Conservation (phyloP, 306 rosid genomes). For the Hippophae rhamnoides region DNA sequence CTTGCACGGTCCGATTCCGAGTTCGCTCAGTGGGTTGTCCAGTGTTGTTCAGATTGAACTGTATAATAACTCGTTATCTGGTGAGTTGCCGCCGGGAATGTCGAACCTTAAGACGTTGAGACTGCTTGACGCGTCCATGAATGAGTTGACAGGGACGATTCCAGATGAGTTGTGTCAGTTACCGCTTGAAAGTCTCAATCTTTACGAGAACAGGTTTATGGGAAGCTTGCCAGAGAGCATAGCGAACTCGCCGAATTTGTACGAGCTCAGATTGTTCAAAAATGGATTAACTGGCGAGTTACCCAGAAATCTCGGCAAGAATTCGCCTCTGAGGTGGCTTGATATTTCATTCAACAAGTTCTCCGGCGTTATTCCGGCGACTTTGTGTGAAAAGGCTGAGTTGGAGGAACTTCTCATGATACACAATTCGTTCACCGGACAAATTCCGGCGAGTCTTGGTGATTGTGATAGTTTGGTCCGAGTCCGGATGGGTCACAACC, state of each 20-base stretch:
- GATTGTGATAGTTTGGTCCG: slow-evolving; percentile 52
- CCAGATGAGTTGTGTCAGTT: slow-evolving; percentile 57
- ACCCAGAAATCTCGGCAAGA: slow-evolving; percentile 52
- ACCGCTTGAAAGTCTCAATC: slow-evolving; percentile 62
- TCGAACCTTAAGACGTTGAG: slow-evolving; percentile 54
- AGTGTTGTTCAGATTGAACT: slow-evolving; percentile 63
- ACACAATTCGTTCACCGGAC: slow-evolving; percentile 47
- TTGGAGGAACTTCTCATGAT: slow-evolving; percentile 62
- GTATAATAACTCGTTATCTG: slow-evolving; percentile 67
- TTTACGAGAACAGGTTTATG: slow-evolving; percentile 55
- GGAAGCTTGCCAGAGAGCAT: slow-evolving; percentile 61
- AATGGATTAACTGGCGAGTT: slow-evolving; percentile 52
- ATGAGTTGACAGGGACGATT: slow-evolving; percentile 42
- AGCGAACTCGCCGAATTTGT: slow-evolving; percentile 45
- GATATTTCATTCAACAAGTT: slow-evolving; percentile 60
- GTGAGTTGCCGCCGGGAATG: slow-evolving; percentile 55
- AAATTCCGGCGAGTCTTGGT: slow-evolving; percentile 50
- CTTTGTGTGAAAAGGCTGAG: slow-evolving; percentile 37
- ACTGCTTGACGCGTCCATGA: slow-evolving; percentile 68
- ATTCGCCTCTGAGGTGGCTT: slow-evolving; percentile 50
- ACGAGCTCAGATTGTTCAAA: slow-evolving; percentile 50
- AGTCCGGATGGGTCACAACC: slow-evolving; percentile 49
- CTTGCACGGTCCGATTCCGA: slow-evolving; percentile 52
- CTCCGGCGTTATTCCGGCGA: slow-evolving; percentile 51
- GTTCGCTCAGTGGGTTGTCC: slow-evolving; percentile 32